Conservation (phyloP, 495 filamentous ascomycete genomes). For the Oidiodendron maius region DNA sequence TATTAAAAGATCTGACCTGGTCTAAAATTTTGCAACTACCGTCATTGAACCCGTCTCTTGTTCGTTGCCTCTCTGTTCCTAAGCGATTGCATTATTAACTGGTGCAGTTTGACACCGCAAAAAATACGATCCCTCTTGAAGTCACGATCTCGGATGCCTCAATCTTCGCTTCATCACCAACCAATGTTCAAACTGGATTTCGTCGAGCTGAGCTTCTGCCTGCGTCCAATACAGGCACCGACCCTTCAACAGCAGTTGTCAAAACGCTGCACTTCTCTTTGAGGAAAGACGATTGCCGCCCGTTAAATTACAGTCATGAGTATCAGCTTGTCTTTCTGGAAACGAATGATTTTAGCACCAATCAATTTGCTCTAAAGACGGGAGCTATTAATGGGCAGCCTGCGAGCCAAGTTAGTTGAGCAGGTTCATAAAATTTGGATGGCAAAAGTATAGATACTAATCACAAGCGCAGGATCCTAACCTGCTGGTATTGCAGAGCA, state of each 20-base stretch:
- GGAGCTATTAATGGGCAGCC: slow-evolving; percentile 33
- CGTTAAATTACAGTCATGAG: slow-evolving; percentile 41
- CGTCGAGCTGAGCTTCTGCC: slow-evolving; percentile 42
- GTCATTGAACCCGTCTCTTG: slow-evolving; percentile 18
- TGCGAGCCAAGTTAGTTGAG: too few relatives aligned
- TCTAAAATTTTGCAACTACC: slow-evolving; percentile 25
- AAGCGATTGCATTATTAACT: neutral
- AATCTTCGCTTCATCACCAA: slow-evolving; percentile 35
- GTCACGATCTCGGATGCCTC: slow-evolving; percentile 34
- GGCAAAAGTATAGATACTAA: too few relatives aligned
- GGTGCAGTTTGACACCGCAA: slow-evolving; percentile 26
- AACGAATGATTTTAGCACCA: slow-evolving; percentile 38
- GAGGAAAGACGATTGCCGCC: slow-evolving; percentile 31
- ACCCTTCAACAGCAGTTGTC: slow-evolving; percentile 34
- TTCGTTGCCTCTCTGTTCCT: slow-evolving; percentile 1
- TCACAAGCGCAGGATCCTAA: slow-evolving; percentile 32
- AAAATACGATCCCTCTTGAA: slow-evolving; percentile 25
- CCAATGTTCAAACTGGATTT: slow-evolving; percentile 37
- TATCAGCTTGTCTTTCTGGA: slow-evolving; percentile 46
- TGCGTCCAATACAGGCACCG: slow-evolving; percentile 36
- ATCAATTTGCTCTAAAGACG: slow-evolving; percentile 43
- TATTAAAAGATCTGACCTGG: slow-evolving; percentile 19
- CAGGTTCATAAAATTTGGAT: too few relatives aligned
- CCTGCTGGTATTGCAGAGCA: slow-evolving; percentile 32
- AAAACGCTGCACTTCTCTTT: slow-evolving; percentile 45